These are phyloP conservation scores for Toxoplasma gondii DNA, from an alignment of 169 alveolate species.

Conservation along the genomic window DNA sequence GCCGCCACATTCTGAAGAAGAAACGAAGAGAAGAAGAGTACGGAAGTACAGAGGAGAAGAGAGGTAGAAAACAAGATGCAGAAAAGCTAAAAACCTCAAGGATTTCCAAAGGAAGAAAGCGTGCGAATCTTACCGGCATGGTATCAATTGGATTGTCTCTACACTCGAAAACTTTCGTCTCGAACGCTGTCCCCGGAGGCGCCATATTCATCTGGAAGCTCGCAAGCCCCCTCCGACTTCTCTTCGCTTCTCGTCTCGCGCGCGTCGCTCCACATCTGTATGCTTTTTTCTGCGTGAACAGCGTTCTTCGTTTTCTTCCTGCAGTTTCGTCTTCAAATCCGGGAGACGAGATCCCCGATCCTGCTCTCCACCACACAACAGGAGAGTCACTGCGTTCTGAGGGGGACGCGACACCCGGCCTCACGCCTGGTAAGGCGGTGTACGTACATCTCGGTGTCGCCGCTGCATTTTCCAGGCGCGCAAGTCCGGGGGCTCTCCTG, in stretches of 20 bases:
- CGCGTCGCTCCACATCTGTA: neutral
- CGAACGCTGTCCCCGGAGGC: constrained; percentile 40
- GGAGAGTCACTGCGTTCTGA: too few relatives aligned
- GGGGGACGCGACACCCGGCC: too few relatives aligned
- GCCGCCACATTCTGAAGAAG: neutral
- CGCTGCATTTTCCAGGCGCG: too few relatives aligned
- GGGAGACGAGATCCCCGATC: too few relatives aligned
- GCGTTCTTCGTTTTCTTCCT: neutral
- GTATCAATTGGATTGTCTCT: constrained; percentile 1
- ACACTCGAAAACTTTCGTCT: neutral
- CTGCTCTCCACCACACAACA: too few relatives aligned
- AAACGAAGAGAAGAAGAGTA: neutral
- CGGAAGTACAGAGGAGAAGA: too few relatives aligned
- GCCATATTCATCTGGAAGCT: neutral
- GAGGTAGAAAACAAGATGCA: too few relatives aligned
- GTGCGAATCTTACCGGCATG: constrained; percentile 19
- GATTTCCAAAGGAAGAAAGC: too few relatives aligned
- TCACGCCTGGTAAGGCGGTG: too few relatives aligned
- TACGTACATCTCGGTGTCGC: too few relatives aligned
- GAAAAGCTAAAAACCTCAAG: too few relatives aligned
- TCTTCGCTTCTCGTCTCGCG: neutral
- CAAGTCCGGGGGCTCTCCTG: too few relatives aligned
- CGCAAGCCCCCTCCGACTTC: neutral
- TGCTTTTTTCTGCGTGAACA: neutral
- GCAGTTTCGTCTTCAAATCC: neutral